Base-by-base conservation (phyloP, 495 filamentous ascomycete species). In the Aspergillus asperescens region DNA sequence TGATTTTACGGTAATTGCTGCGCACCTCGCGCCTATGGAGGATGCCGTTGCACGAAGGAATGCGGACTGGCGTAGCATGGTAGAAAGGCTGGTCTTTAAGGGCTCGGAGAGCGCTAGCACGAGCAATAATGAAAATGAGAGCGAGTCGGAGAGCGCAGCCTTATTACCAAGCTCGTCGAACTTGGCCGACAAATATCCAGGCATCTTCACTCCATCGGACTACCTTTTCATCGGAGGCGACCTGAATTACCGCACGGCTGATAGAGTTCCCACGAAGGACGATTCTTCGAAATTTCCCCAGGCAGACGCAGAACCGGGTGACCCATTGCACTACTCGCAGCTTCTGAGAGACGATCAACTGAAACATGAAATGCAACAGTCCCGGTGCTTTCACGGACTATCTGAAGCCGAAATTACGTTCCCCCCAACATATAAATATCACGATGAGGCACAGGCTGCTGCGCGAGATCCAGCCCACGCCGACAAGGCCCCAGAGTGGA, bases 341-440 rank as follows among this genome's bases (percentile, higher is more conserved):
- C 82, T 92, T 46, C 69, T 95, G 16, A 60, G 72, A 24, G 66
- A 77, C 4, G 93, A 98, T 61, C 93, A 98, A 66, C 79, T 97
- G 16, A 79, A 63, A 5, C 76, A 76, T 10, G 89, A 96, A 63
- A 80, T 77, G 46, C 62, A 64, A 7, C 78, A 81, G 8, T 78
- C 81, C 0, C 76, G 79, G 12, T 86, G 85, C 10, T 74, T 90
- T 31, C 89, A 96, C 41, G 85, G 88, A 19, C 65, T 98, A 7
- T 63, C 65, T 4, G 93, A 98, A 70, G 81, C 83, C 3, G 70
- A 79, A 1, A 81, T 97, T 52, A 62, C 68, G 5, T 98, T 97
- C 60, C 88, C 88, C 2, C 93, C 93, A 8, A 96, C 93, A 0
- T 98, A 98, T 73, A 98, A 98, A 65, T 90, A 82, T 62, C 62